Conservation (phyloP, 73 alveolate genomes). For the Paramecium octaurelia region DNA sequence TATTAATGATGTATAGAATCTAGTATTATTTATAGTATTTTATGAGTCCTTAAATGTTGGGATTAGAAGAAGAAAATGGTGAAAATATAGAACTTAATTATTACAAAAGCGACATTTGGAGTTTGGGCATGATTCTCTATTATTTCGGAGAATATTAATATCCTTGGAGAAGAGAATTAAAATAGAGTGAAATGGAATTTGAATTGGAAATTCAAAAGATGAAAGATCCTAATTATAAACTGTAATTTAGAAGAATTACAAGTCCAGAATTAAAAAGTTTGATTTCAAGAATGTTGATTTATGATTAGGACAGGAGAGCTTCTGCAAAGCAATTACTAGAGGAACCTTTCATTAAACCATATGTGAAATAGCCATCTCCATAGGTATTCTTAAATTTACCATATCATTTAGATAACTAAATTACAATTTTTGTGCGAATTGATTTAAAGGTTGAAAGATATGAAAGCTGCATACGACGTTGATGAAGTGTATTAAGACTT, state of each 20-base stretch:
- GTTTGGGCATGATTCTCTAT: background rate
- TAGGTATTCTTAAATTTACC: background rate
- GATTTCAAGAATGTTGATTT: background rate
- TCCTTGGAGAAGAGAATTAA: background rate
- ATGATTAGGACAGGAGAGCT: background rate
- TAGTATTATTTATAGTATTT: background rate
- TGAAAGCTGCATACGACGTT: background rate
- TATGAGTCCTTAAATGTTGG: background rate
- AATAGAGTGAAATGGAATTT: background rate
- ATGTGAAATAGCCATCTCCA: background rate
- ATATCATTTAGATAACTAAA: background rate
- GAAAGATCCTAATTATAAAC: background rate
- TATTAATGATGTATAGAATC: background rate
- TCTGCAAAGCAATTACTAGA: background rate
- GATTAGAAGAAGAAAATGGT: background rate
- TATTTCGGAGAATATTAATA: background rate
- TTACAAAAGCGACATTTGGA: background rate
- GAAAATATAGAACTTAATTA: background rate
- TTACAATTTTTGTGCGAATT: background rate
- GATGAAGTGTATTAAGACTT: background rate
- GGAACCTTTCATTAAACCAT: background rate
- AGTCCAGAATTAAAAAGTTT: background rate
- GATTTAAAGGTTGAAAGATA: background rate
- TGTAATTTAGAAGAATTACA: background rate
- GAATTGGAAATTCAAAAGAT: background rate